A percentile compares a stretch with the other conserved stretches of the same genome.
phyloP scores from a whole-genome alignment of 108 stramenopile genomes.

The Thalassiosira profunda region DNA sequence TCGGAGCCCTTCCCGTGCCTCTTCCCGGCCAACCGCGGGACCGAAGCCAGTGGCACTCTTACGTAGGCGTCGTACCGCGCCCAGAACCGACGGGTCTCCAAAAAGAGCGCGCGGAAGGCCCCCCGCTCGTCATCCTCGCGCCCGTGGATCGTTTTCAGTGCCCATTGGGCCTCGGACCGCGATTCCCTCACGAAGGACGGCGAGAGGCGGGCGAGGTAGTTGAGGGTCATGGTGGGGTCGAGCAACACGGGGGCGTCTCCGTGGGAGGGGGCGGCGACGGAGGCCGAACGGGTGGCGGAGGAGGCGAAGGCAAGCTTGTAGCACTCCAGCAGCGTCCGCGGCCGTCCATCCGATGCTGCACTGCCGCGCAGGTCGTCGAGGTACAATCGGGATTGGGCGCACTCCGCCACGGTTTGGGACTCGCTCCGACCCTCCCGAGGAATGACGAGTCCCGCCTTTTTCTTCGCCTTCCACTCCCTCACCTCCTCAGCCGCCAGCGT shows the following conservation, averaged over 20 bases:
- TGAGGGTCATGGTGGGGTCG: conserved; percentile 83
- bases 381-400: conserved; percentile 59
- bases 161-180: conserved; percentile 58
- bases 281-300: conserved; percentile 10
- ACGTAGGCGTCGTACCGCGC: conserved; percentile 79
- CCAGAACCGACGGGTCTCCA: conserved; percentile 77
- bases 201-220: conserved; percentile 80
- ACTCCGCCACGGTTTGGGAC: conserved; percentile 55
- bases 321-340: conserved; percentile 63
- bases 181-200: conserved; percentile 68
- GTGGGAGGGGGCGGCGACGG: conserved; percentile 12
- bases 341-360: conserved; percentile 26
- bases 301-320: conserved; percentile 50
- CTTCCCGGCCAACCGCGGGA: conserved; percentile 32
- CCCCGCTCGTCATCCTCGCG: conserved; percentile 22
- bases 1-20: background rate
- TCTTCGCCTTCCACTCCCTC: conserved; percentile 14
- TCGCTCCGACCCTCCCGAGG: conserved; percentile 60
- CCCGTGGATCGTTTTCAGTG: conserved; percentile 31
- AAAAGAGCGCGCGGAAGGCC: conserved; percentile 68
- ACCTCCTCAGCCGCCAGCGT: conserved; percentile 1
- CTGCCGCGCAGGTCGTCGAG: conserved; percentile 26
- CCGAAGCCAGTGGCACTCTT: conserved; percentile 46
- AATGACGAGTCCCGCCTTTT: conserved; percentile 63
- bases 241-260: conserved; percentile 68